Evolutionary conservation across 1,139 yeast species (phyloP).

Genomic region (Nakaseomyces nivariensis): DNA sequence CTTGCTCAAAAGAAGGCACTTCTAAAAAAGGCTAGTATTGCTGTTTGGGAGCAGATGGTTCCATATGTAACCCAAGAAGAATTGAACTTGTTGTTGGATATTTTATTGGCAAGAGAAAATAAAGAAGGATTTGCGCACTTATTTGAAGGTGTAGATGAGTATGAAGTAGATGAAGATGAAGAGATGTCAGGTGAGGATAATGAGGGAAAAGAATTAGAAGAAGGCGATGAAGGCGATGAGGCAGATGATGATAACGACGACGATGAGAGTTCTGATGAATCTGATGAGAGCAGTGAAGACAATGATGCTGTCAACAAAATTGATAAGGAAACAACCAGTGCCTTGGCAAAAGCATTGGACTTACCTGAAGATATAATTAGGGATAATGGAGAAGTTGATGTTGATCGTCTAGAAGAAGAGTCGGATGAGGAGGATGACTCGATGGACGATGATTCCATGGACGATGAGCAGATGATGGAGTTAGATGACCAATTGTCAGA

Average conservation of each 20-base stretch:
- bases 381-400: constrained; percentile 43
- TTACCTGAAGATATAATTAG: constrained; percentile 42
- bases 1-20: constrained; percentile 63
- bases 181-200: constrained; percentile 66
- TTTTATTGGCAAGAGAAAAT: constrained; percentile 66
- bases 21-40: constrained; percentile 58
- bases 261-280: constrained; percentile 32
- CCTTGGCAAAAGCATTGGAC: constrained; percentile 71
- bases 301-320: constrained; percentile 52
- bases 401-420: constrained; percentile 35
- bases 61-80: constrained; percentile 40
- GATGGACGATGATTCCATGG: constrained; percentile 56
- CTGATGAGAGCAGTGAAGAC: constrained; percentile 46
- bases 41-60: constrained; percentile 70
- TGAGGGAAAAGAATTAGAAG: constrained; percentile 81
- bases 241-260: constrained; percentile 26
- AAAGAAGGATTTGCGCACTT: constrained; percentile 69
- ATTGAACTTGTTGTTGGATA: constrained; percentile 52
- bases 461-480: constrained; percentile 96
- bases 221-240: constrained; percentile 48
- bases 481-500: constrained; percentile 76
- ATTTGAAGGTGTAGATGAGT: constrained; percentile 57
- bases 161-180: constrained; percentile 51
- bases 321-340: constrained; percentile 50
- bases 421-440: constrained; percentile 47